A percentile compares a stretch with the other conserved stretches of the same genome.
phyloP scores from a whole-genome alignment of 805 yeast species.

The Candida methanosorbosa region DNA sequence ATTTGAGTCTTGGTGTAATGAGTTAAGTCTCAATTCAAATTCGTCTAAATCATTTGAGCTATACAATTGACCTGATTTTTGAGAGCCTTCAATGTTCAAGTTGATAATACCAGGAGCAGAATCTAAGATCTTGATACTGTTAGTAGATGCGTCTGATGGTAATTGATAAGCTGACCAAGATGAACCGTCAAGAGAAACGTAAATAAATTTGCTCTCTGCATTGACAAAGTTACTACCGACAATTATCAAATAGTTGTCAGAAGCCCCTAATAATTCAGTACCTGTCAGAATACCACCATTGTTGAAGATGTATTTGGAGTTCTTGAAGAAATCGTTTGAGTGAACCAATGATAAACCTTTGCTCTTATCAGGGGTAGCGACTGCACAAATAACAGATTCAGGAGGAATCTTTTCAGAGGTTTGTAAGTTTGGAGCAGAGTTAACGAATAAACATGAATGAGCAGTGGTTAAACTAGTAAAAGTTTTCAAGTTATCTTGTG shows the following conservation, averaged over 20 bases:
- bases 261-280: conserved; percentile 24
- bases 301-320: conserved; percentile 20
- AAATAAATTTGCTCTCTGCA: conserved; percentile 14
- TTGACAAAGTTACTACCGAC: conserved; percentile 21
- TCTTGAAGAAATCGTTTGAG: conserved; percentile 37
- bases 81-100: conserved; percentile 2
- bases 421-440: conserved; percentile 21
- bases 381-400: conserved; percentile 33
- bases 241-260: conserved; percentile 26
- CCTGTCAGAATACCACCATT: conserved; percentile 24
- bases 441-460: conserved; percentile 24
- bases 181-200: conserved; percentile 24
- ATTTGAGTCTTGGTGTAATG: conserved; percentile 15
- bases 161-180: conserved; percentile 26
- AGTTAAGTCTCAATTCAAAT: conserved; percentile 3
- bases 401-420: conserved; percentile 10
- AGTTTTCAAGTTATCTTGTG: conserved; percentile 36
- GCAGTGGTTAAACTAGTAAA: conserved; percentile 18
- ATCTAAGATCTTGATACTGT: conserved; percentile 5
- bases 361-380: conserved; percentile 23
- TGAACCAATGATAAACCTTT: conserved; percentile 23
- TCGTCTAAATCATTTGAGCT: conserved; percentile 1
- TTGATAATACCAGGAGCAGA: conserved; percentile 3
- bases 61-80: conserved; percentile 2
- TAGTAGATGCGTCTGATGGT: conserved; percentile 12